Evolutionary conservation across 2,329 filamentous ascomycete species (phyloP).

Genomic region (Scleromitrula shiraiana): DNA sequence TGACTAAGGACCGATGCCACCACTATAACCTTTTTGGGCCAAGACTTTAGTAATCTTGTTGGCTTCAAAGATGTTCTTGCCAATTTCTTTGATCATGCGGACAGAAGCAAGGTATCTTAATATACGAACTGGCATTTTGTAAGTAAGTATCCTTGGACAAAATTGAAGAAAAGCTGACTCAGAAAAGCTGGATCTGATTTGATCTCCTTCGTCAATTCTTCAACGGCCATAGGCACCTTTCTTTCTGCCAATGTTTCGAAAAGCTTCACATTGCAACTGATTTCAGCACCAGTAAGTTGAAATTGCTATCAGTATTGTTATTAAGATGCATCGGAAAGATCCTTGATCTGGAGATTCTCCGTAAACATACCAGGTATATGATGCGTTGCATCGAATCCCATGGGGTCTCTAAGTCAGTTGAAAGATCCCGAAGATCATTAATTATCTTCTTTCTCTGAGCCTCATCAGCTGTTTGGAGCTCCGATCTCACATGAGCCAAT

Average conservation of each 20-base stretch:
- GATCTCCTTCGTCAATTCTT: neutral
- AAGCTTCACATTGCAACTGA: slow-evolving; percentile 3
- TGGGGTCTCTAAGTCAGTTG: slow-evolving; percentile 7
- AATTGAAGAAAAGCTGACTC: neutral
- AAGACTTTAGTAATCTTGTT: neutral
- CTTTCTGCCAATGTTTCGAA: neutral
- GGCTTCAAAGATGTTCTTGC: slow-evolving; percentile 1
- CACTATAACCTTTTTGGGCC: neutral
- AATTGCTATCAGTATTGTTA: neutral
- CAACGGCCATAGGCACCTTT: slow-evolving; percentile 1
- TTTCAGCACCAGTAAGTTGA: slow-evolving; percentile 3
- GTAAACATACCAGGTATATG: neutral
- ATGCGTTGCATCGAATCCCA: slow-evolving; percentile 8
- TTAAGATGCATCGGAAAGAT: neutral
- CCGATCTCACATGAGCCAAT: neutral
- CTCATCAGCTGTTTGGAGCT: neutral
- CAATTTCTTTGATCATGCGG: slow-evolving; percentile 1
- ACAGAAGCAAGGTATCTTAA: slow-evolving; percentile 8
- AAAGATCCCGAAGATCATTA: slow-evolving; percentile 5
- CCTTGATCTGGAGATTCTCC: neutral
- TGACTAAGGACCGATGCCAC: slow-evolving; percentile 1
- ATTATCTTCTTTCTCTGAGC: slow-evolving; percentile 3
- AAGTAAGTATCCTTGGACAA: neutral
- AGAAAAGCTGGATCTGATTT: slow-evolving; percentile 1
- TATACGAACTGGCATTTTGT: neutral